Evolutionary conservation across 2,329 filamentous ascomycete species (phyloP).

Genomic region (Colletotrichum liaoningense): DNA sequence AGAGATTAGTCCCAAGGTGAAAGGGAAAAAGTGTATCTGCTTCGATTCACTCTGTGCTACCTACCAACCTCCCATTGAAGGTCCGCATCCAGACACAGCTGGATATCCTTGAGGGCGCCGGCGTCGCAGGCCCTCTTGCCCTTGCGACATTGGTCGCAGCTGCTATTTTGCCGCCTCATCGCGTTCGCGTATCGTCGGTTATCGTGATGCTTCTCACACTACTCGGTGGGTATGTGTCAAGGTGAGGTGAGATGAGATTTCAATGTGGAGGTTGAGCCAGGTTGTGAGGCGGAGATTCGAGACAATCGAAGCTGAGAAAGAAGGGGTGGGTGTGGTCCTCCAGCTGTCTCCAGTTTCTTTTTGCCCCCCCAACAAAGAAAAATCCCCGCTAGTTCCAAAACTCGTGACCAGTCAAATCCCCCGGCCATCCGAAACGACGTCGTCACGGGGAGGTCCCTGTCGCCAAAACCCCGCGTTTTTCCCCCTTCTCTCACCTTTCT

Average conservation of each 20-base stretch:
- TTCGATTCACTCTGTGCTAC: background rate
- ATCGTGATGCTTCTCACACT: no score
- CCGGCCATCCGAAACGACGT: slow-evolving; percentile 19
- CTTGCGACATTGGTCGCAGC: slow-evolving; percentile 42
- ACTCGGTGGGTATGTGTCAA: background rate
- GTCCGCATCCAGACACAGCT: slow-evolving; percentile 6
- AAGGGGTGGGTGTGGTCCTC: background rate
- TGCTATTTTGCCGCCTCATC: slow-evolving; percentile 38
- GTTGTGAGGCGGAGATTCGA: background rate
- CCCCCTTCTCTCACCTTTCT: no score
- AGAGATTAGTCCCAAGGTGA: no score
- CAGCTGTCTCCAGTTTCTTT: no score
- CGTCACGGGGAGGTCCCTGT: slow-evolving; percentile 6
- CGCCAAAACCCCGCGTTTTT: slow-evolving; percentile 6
- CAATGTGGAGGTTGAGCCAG: background rate
- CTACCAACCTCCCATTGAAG: slow-evolving; percentile 23
- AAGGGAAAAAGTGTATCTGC: no score
- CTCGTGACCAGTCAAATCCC: background rate
- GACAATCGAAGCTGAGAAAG: background rate
- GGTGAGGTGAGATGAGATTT: background rate
- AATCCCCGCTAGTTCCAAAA: slow-evolving; percentile 10
- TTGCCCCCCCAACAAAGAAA: background rate
- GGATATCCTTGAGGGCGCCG: slow-evolving; percentile 19
- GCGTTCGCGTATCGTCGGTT: background rate
- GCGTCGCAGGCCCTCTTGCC: slow-evolving; percentile 41